Conservation (phyloP, 2,329 filamentous ascomycete genomes). For the Paracamarosporium sp. region DNA sequence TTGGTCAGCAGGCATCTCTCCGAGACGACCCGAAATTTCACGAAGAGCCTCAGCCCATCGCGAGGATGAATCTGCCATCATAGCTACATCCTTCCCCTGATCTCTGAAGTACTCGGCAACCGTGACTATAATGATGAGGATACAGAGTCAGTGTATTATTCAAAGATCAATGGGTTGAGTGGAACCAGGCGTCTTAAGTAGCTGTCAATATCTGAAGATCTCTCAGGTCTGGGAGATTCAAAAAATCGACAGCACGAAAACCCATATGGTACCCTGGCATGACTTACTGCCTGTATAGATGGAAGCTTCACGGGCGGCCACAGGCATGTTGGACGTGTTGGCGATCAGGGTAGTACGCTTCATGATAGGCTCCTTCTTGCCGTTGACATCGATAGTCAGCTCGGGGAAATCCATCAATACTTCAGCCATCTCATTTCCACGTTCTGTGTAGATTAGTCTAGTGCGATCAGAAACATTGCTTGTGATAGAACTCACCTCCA, state of each 20-base stretch:
- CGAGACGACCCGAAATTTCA: constrained; percentile 97
- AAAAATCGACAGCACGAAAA: too few relatives aligned
- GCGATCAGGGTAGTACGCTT: constrained; percentile 98
- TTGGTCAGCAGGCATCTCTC: constrained; percentile 99
- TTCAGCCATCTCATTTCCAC: constrained; percentile 99
- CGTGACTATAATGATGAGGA: constrained; percentile 65
- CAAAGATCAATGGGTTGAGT: neutral
- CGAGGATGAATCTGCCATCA: constrained; percentile 99
- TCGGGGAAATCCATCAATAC: constrained; percentile 99
- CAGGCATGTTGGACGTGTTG: constrained; percentile 99
- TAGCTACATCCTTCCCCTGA: constrained; percentile 95
- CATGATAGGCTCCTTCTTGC: constrained; percentile 98
- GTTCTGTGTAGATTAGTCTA: constrained; percentile 56
- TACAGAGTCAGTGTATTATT: neutral
- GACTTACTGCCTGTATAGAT: constrained; percentile 79
- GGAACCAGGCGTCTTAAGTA: too few relatives aligned
- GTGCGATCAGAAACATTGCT: neutral
- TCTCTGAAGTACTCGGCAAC: constrained; percentile 97
- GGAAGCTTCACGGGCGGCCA: constrained; percentile 96
- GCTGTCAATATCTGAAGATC: too few relatives aligned
- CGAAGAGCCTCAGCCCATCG: constrained; percentile 98
- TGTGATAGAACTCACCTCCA: neutral
- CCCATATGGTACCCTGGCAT: neutral
- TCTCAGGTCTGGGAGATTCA: too few relatives aligned
- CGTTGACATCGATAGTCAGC: constrained; percentile 92